Conservation (phyloP, 495 filamentous ascomycete species). For the Neurospora sp. region DNA sequence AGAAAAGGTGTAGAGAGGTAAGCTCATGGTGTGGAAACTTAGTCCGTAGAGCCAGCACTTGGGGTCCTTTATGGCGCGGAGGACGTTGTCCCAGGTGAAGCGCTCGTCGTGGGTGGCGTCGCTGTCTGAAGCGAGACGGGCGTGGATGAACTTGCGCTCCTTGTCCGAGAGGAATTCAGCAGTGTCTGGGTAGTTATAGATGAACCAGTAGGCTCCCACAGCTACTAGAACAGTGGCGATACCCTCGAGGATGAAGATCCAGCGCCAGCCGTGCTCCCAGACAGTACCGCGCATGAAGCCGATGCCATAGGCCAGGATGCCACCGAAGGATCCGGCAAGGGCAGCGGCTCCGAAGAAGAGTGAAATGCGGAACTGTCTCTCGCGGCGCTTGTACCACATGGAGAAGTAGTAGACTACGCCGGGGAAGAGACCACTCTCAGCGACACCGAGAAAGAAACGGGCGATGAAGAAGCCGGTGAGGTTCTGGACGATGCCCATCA, state of each 20-base stretch:
- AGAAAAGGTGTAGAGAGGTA: constrained; percentile 69
- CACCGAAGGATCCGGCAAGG: constrained; percentile 71
- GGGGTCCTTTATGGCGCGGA: constrained; percentile 54
- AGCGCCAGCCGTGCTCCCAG: constrained; percentile 62
- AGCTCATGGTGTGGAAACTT: constrained; percentile 61
- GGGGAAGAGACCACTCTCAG: constrained; percentile 54
- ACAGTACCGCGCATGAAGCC: constrained; percentile 54
- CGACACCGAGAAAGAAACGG: constrained; percentile 50
- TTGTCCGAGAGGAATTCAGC: constrained; percentile 56
- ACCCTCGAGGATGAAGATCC: constrained; percentile 78
- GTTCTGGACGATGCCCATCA: constrained; percentile 60
- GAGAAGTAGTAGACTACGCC: constrained; percentile 77
- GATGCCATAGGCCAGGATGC: constrained; percentile 58
- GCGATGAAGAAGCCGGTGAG: constrained; percentile 53
- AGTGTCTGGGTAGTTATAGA: constrained; percentile 62
- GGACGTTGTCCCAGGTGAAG: constrained; percentile 57
- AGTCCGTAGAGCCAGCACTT: constrained; percentile 70
- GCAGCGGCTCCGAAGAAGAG: constrained; percentile 68
- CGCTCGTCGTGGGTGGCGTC: constrained; percentile 51
- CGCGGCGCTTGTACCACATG: constrained; percentile 72
- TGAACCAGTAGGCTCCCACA: constrained; percentile 53
- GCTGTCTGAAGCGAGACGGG: constrained; percentile 49
- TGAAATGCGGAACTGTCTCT: constrained; percentile 60
- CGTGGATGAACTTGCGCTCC: constrained; percentile 50
- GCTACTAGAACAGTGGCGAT: constrained; percentile 57